These are phyloP conservation scores for Ophiostoma perfectum DNA, from an alignment of 2,329 filamentous ascomycete genomes.

Conservation along the genomic window DNA sequence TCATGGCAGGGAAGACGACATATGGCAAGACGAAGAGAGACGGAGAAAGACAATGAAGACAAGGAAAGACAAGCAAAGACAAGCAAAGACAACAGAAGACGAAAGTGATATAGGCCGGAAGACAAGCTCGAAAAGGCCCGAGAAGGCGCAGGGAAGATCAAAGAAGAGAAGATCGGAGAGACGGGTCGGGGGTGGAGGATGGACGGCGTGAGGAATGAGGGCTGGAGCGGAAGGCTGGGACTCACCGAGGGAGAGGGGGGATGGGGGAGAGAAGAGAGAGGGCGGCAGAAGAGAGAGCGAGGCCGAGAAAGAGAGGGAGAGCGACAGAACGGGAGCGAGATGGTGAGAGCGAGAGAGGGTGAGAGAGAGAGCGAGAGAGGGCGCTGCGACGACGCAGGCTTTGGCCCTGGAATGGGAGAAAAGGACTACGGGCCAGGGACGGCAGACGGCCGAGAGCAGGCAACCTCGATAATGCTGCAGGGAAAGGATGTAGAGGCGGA, in stretches of 20 bases:
- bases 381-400: slow-evolving; percentile 10
- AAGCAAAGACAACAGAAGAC: not conserved
- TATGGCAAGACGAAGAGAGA: not conserved
- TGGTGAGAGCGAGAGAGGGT: not conserved
- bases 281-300: not conserved
- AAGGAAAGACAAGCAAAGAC: not conserved
- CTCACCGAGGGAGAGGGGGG: not conserved
- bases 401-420: not conserved
- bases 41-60: not conserved
- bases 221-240: not conserved
- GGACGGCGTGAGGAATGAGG: not conserved
- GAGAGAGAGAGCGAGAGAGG: not conserved
- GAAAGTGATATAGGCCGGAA: not conserved
- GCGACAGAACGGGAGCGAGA: not conserved
- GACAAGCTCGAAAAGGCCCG: too few relatives aligned
- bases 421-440: not conserved
- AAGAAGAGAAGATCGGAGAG: slow-evolving; percentile 10
- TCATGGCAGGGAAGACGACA: not conserved
- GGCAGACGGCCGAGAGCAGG: not conserved
- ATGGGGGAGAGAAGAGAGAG: not conserved
- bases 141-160: not conserved
- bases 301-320: not conserved
- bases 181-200: not conserved
- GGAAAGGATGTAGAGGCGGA: not conserved
- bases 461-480: not conserved